Evolutionary conservation across 208 protist genomes (phyloP).

Genomic region (Wallacemonas sp.): DNA sequence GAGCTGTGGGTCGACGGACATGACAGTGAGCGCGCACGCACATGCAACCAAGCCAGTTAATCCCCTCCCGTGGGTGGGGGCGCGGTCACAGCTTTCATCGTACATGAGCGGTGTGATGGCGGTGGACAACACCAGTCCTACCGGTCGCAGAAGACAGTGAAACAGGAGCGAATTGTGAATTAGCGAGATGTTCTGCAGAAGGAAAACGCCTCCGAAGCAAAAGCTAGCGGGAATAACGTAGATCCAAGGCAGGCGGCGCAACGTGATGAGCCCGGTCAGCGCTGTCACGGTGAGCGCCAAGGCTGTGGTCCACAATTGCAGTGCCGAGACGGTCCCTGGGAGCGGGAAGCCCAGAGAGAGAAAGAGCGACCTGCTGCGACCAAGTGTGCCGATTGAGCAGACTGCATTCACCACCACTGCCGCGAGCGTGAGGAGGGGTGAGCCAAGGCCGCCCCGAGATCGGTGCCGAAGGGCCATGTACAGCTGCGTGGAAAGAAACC

Average conservation of each 20-base stretch:
- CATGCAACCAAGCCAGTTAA: background rate
- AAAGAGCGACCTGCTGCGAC: background rate
- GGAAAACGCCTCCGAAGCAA: slow-evolving; percentile 3
- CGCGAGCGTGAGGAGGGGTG: background rate
- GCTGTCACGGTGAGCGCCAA: background rate
- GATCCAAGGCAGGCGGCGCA: background rate
- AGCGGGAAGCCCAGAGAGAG: slow-evolving; percentile 3
- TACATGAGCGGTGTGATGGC: background rate
- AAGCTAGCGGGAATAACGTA: background rate
- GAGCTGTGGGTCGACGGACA: background rate
- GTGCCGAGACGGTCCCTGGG: background rate
- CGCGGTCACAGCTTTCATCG: background rate
- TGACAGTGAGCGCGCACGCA: background rate
- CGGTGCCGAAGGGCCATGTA: too few relatives aligned
- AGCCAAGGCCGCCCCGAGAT: too few relatives aligned
- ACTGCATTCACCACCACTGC: background rate
- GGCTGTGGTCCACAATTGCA: background rate
- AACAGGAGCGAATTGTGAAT: slow-evolving; percentile 10
- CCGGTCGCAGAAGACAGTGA: slow-evolving; percentile 7
- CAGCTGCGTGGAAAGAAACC: too few relatives aligned
- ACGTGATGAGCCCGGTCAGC: background rate
- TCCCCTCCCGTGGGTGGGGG: background rate
- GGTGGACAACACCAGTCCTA: background rate
- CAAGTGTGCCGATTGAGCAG: background rate
- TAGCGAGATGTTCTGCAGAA: slow-evolving; percentile 2